Conservation (phyloP, 1,284 basidiomycete species). For the Cryptococcus wingfieldii region DNA sequence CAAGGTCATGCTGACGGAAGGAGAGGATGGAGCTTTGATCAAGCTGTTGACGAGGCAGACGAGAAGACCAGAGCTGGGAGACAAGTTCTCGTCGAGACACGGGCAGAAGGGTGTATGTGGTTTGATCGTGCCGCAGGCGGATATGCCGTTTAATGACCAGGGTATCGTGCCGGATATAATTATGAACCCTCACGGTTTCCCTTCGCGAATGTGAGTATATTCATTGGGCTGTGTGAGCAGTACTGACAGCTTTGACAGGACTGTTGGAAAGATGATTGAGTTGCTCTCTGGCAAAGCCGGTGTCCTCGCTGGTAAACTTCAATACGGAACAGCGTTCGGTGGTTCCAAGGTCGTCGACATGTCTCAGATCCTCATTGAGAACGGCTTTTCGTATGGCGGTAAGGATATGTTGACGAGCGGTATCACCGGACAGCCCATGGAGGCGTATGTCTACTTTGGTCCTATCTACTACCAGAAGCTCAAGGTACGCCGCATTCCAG, state of each 20-base stretch:
- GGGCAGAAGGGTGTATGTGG: conserved; percentile 99
- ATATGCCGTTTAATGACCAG: conserved; percentile 98
- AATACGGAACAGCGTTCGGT: conserved; percentile 78
- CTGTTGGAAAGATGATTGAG: conserved; percentile 99
- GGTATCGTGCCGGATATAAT: conserved; percentile 96
- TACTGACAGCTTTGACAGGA: conserved; percentile 47
- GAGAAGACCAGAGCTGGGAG: conserved; percentile 89
- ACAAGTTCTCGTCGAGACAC: conserved; percentile 97
- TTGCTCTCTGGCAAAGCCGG: conserved; percentile 83
- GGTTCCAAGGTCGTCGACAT: conserved; percentile 99
- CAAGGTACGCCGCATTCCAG: conserved; percentile 33
- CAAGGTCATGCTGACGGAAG: conserved; percentile 96
- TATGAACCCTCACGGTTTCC: conserved; percentile 99
- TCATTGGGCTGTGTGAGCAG: neutral
- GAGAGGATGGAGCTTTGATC: conserved; percentile 89
- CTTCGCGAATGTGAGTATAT: conserved; percentile 75
- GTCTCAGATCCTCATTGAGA: conserved; percentile 89
- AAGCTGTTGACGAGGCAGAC: conserved; percentile 99
- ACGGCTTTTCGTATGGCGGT: conserved; percentile 94
- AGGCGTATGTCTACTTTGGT: conserved; percentile 97
- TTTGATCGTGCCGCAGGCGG: conserved; percentile 95
- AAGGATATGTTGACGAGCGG: conserved; percentile 98
- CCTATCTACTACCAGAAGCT: conserved; percentile 91
- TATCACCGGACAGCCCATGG: conserved; percentile 92
- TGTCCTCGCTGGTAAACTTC: conserved; percentile 45